Evolutionary conservation across 768 basidiomycete genomes (phyloP).

Genomic region (Kwoniella mangroviensis): DNA sequence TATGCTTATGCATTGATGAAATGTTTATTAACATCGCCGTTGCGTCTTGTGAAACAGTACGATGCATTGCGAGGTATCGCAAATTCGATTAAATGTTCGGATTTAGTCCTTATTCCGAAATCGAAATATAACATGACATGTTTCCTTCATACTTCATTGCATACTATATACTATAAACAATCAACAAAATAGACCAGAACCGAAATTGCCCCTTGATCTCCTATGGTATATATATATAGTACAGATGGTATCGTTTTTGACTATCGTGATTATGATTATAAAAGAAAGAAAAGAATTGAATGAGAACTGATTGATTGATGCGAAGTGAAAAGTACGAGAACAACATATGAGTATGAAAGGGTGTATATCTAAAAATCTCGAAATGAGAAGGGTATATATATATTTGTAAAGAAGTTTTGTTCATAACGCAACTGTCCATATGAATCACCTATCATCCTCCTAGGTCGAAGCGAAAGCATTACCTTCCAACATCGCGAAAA

Average conservation of each 20-base stretch:
- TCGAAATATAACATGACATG: not conserved
- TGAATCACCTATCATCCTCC: not conserved
- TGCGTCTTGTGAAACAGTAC: too few species aligned
- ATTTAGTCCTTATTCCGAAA: not conserved
- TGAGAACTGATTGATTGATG: too few species aligned
- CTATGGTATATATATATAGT: too few species aligned
- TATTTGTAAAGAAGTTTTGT: too few species aligned
- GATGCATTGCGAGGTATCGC: too few species aligned
- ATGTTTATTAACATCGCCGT: too few species aligned
- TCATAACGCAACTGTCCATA: not conserved
- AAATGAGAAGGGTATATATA: too few species aligned
- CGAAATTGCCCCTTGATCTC: too few species aligned
- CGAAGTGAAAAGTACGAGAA: not conserved
- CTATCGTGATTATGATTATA: too few species aligned
- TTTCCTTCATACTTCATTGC: not conserved
- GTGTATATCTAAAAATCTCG: not conserved
- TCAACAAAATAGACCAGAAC: not conserved
- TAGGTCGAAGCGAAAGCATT: constrained; percentile 1
- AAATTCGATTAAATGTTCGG: not conserved
- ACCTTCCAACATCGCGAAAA: constrained; percentile 26
- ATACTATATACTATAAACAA: not conserved
- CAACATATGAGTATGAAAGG: not conserved
- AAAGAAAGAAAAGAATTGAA: too few species aligned
- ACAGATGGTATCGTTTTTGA: too few species aligned
- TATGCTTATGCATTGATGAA: too few species aligned